Evolutionary conservation across 2,329 filamentous ascomycete species (phyloP).

Genomic region (Bimuria novae-zelandiae): DNA sequence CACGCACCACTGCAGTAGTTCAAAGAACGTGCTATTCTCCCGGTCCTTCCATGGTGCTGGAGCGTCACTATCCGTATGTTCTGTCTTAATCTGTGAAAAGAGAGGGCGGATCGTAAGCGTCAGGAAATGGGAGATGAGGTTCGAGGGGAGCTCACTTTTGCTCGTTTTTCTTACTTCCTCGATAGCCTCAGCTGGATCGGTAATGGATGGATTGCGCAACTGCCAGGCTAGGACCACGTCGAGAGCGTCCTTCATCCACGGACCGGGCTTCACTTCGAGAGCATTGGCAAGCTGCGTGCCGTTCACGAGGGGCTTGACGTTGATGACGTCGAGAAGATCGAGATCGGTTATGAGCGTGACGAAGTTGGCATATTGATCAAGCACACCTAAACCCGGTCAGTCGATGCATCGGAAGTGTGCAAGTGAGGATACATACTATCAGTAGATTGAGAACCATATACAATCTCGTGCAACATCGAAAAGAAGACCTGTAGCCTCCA

Average conservation of each 20-base stretch:
- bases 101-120: constrained; percentile 67
- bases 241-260: constrained; percentile 82
- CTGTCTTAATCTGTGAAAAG: constrained; percentile 60
- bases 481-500: constrained; percentile 76
- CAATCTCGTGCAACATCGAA: constrained; percentile 67
- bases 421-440: constrained; percentile 45
- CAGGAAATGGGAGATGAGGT: constrained; percentile 61
- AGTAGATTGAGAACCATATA: constrained; percentile 43
- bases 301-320: constrained; percentile 63
- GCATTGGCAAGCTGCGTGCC: constrained; percentile 73
- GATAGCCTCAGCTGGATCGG: constrained; percentile 58
- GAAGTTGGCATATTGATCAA: constrained; percentile 59
- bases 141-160: constrained; percentile 56
- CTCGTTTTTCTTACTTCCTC: constrained; percentile 49
- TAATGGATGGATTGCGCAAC: constrained; percentile 72
- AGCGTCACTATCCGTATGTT: constrained; percentile 50
- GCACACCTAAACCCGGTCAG: constrained; percentile 46
- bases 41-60: constrained; percentile 61
- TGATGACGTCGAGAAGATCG: constrained; percentile 56
- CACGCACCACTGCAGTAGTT: constrained; percentile 67
- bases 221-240: constrained; percentile 88
- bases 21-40: constrained; percentile 55
- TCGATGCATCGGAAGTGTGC: not conserved
- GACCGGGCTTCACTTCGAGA: constrained; percentile 70
- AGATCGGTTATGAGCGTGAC: constrained; percentile 56